Evolutionary conservation across 169 alveolate species (phyloP), one percentile per base, ranked within the genome.

Genomic region (Cryptosporidium andersoni): DNA sequence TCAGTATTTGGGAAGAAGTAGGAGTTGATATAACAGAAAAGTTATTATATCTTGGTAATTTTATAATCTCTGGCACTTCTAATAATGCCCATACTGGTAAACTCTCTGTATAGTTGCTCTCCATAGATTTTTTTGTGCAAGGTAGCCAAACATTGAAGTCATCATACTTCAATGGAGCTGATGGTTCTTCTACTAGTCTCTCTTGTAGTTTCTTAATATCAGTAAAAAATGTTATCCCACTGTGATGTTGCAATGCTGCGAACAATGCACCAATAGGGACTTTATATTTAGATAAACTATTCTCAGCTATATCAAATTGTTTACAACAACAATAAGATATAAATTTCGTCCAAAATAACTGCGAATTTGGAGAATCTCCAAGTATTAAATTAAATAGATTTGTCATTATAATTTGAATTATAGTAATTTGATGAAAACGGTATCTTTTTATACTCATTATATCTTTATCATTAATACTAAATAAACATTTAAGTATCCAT

Each of bases 11-110:
- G 55, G 85, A 74, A 47, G 60, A 48, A n/a, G 85, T 74, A 48
- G 85, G 85, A 11, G 85, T 74, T n/a, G 85, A 74, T n/a, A 74
- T 53, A 2, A 74, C 53, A 34, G 85, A 74, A 74, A 74, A 74
- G 47, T 58, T 74, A 52, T 74, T 74, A 48, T 58, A 74, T 48
- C 85, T 74, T 39, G 85, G 85, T 36, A 74, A 58, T 43, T 53
- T 74, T 55, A 74, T 74, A 4, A 74, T 56, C 5, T 74, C 85
- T 2, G 85, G 85, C 16, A 68, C 60, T 37, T 74, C 85, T 25
- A 74, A 45, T 7, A 74, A 58, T 14, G 74, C 68, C 85, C 85
- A 74, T 58, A 74, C 60, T 56, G 85, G 85, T 16, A 74, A 55
- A 58, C 85, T 74, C 45, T 74, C 85, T 16, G 85, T 58, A 74